Evolutionary conservation across 129 eudicot genomes (phyloP), one percentile per base, ranked within the genome.

Genomic region (Lonicera japonica): DNA sequence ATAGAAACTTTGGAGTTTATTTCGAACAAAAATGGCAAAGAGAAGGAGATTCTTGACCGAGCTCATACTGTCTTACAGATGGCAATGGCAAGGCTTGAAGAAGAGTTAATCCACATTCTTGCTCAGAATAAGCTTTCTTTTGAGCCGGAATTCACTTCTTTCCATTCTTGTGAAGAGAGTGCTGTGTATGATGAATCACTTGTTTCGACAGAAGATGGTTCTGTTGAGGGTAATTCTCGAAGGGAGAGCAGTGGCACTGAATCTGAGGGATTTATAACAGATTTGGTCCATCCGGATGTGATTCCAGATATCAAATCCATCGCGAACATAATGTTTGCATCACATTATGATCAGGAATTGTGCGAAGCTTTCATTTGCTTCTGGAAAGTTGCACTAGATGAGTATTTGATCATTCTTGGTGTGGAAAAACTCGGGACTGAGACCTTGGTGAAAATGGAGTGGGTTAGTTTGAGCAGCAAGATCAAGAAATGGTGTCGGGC

Each of bases 1-100:
- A 56, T 39, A 36, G 61, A 40, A 41, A 54, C 13, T 43, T 66
- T 70, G 19, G 63, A 41, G 50, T 61, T 72, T 68, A 29, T 65
- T 29, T 54, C 64, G 3, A 63, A 69, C 20, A 65, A 18, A 59
- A 18, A 41, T 11, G 65, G 67, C 38, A 60, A 58, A 60, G 46
- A 21, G 3, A 70, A 47, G 61, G 69, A 75, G 34, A 61, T 75
- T 7, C 61, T 66, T 11, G 64, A 64, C 17, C 78, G 25, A 48
- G 83, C 85, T 20, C 70, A 76, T 2, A 66, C 43, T 48, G 50
- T 70, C 57, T 53, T 79, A 61, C 78, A 76, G 23, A 51, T 54
- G 45, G 80, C 86, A 5, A 83, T 83, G 90, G 73, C 43, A 50
- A 76, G 81, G 64, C 77, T 83, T 16, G 78, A 73, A 25, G 81